phyloP scores from a whole-genome alignment of 805 yeast genomes.

The Suhomyces sp. region DNA sequence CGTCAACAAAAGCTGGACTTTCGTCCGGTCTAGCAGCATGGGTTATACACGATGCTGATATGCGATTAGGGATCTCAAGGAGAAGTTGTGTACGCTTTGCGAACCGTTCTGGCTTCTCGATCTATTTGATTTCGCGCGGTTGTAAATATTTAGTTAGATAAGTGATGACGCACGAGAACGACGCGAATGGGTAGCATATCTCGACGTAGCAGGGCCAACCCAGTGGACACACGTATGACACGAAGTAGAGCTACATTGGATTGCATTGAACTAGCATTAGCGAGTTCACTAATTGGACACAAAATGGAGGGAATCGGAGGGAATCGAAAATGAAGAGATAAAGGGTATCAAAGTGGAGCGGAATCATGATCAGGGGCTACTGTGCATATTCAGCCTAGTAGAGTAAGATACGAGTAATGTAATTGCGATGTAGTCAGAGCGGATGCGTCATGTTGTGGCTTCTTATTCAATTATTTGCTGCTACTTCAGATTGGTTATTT shows the following conservation, averaged over 20 bases:
- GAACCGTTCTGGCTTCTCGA: not conserved
- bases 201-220: too few species aligned
- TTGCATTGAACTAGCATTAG: too few species aligned
- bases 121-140: not conserved
- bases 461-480: not conserved
- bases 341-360: not conserved
- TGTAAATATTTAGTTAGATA: not conserved
- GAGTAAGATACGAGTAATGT: not conserved
- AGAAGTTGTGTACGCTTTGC: not conserved
- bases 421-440: not conserved
- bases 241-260: too few species aligned
- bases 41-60: not conserved
- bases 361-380: not conserved
- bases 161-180: not conserved
- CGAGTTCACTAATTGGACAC: too few species aligned
- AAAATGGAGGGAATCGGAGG: too few species aligned
- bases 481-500: too few species aligned
- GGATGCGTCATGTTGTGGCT: not conserved
- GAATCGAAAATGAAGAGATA: too few species aligned
- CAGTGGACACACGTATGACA: too few species aligned
- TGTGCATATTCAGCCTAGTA: not conserved
- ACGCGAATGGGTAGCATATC: not conserved
- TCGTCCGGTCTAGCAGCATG: not conserved
- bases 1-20: conserved; percentile 24
- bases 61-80: not conserved